Evolutionary conservation across 129 eudicot genomes (phyloP).

Genomic region (Pittosporum tobira): DNA sequence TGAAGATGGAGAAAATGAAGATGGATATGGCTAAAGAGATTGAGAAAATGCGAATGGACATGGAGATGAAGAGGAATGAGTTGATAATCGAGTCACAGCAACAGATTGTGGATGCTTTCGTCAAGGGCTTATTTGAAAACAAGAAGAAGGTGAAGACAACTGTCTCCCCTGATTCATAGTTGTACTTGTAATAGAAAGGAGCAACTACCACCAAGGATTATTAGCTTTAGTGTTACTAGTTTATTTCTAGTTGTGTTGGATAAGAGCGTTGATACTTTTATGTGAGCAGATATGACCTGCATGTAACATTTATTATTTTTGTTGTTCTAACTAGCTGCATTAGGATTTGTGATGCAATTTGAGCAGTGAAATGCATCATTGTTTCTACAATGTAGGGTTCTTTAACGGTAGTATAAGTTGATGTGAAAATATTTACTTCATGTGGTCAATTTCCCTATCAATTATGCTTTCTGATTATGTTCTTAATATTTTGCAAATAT

Average conservation of each 20-base stretch:
- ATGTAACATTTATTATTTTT: background rate
- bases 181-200: background rate
- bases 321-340: background rate
- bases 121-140: constrained; percentile 50
- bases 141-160: constrained; percentile 24
- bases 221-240: background rate
- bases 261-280: background rate
- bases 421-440: too few species aligned
- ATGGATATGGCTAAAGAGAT: constrained; percentile 79
- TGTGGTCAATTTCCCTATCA: too few species aligned
- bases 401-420: too few species aligned
- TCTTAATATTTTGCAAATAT: too few species aligned
- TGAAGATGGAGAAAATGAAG: constrained; percentile 83
- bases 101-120: constrained; percentile 67
- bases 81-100: constrained; percentile 62
- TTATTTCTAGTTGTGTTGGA: background rate
- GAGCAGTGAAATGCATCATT: background rate
- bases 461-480: too few species aligned
- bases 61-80: constrained; percentile 72
- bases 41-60: constrained; percentile 63
- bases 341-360: background rate
- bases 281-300: background rate
- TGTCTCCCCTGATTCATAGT: constrained; percentile 7
- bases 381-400: background rate
- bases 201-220: too few species aligned